Evolutionary conservation across 2,329 filamentous ascomycete genomes (phyloP).

Genomic region (Alternaria postmessia): DNA sequence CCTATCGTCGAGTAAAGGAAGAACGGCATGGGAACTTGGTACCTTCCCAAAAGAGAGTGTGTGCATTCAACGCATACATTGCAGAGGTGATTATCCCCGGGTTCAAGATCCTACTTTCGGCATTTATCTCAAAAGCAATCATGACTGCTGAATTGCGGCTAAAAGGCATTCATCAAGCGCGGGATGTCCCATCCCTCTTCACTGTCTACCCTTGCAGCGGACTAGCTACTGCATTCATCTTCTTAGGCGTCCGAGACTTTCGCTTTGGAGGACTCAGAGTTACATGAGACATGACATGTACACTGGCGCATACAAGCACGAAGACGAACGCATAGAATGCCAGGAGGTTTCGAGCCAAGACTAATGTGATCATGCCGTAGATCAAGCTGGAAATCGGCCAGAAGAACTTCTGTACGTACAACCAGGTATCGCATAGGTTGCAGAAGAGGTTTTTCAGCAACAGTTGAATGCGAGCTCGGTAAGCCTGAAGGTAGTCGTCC

Average conservation of each 20-base stretch:
- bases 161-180: not conserved
- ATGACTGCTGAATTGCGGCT: not conserved
- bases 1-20: not conserved
- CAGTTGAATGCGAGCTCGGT: not conserved
- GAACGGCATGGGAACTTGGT: not conserved
- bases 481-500: conserved; percentile 2
- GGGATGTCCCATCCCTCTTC: not conserved
- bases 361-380: conserved; percentile 12
- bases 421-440: not conserved
- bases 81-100: not conserved
- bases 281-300: conserved; percentile 5
- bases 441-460: not conserved
- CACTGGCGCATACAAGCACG: conserved; percentile 13
- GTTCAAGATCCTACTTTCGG: not conserved
- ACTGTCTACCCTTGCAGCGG: not conserved
- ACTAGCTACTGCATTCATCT: not conserved
- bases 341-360: conserved; percentile 10
- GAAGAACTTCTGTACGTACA: conserved; percentile 8
- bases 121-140: not conserved
- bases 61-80: not conserved
- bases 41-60: not conserved
- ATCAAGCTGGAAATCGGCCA: conserved; percentile 19
- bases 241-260: not conserved
- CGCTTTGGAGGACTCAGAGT: not conserved
- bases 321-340: conserved; percentile 16